Percentiles rank a stretch among this genome's conserved stretches.
phyloP scores from a whole-genome alignment of 257 asterid genomes.

The Nicotiana benthamiana region DNA sequence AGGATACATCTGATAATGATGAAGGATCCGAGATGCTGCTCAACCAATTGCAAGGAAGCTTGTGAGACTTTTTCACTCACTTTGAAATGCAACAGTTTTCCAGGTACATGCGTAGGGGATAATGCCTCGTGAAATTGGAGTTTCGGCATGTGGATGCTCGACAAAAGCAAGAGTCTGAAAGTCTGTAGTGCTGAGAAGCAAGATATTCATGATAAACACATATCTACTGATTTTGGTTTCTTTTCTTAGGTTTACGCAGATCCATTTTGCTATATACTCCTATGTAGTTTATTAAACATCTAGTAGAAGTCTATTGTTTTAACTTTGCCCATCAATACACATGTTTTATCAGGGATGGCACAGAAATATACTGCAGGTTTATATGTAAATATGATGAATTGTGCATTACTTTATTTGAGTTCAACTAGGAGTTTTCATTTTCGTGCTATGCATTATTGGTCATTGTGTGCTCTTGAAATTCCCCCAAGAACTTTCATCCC shows the following conservation, averaged over 20 bases:
- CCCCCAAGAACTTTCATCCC: background rate
- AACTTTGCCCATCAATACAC: background rate
- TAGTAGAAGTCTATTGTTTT: background rate
- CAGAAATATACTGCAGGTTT: background rate
- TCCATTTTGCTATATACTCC: background rate
- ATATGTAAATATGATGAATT: background rate
- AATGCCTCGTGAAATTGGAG: background rate
- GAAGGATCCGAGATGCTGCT: slow-evolving; percentile 29
- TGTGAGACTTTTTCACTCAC: slow-evolving; percentile 27
- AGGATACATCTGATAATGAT: slow-evolving; percentile 20
- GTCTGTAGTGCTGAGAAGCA: background rate
- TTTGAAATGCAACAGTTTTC: background rate
- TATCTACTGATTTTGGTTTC: background rate
- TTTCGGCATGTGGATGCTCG: background rate
- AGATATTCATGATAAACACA: background rate
- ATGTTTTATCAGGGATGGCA: background rate
- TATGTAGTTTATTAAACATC: background rate
- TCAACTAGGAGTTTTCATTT: background rate
- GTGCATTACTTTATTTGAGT: background rate
- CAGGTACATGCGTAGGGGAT: background rate
- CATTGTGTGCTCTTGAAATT: background rate
- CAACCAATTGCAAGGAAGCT: slow-evolving; percentile 53
- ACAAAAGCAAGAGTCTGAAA: background rate
- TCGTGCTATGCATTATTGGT: background rate
- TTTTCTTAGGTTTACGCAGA: background rate